phyloP scores from a whole-genome alignment of 371 early-diverging fungal species.

The Rhizomucor pusillus region DNA sequence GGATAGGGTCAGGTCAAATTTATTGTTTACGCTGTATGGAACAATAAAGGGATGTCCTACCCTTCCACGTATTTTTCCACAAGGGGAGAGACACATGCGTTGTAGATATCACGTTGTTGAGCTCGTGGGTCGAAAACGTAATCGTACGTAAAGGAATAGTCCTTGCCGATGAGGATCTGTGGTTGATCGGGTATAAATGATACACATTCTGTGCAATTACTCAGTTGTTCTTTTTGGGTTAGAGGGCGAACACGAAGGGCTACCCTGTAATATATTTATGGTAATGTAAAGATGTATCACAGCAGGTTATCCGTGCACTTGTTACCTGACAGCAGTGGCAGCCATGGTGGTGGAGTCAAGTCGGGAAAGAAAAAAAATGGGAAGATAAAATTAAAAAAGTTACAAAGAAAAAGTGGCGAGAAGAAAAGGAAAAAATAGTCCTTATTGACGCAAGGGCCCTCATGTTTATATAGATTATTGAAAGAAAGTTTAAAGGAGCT shows the following conservation, averaged over 20 bases:
- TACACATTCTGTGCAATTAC: conserved; percentile 71
- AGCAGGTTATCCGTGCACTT: not conserved
- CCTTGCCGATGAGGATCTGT: conserved; percentile 65
- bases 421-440: conserved; percentile 6
- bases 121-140: conserved; percentile 74
- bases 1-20: too few species aligned
- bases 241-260: conserved; percentile 83
- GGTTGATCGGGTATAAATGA: conserved; percentile 66
- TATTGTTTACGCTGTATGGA: conserved; percentile 14
- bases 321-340: conserved; percentile 30
- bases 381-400: conserved; percentile 8
- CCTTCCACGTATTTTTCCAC: conserved; percentile 87
- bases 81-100: conserved; percentile 68
- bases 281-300: not conserved
- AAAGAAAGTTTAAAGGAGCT: not conserved
- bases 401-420: too few species aligned
- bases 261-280: conserved; percentile 53
- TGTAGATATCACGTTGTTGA: conserved; percentile 74
- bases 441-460: not conserved
- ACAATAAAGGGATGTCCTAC: conserved; percentile 81
- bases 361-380: conserved; percentile 2
- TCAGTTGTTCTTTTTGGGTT: conserved; percentile 72
- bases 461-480: not conserved
- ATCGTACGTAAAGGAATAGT: conserved; percentile 86
- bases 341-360: conserved; percentile 6